A percentile compares a stretch with the other conserved stretches of the same genome.
These are phyloP conservation scores for Microascus cirrosus DNA, from an alignment of 2,329 filamentous ascomycete species.

Conservation along the genomic window DNA sequence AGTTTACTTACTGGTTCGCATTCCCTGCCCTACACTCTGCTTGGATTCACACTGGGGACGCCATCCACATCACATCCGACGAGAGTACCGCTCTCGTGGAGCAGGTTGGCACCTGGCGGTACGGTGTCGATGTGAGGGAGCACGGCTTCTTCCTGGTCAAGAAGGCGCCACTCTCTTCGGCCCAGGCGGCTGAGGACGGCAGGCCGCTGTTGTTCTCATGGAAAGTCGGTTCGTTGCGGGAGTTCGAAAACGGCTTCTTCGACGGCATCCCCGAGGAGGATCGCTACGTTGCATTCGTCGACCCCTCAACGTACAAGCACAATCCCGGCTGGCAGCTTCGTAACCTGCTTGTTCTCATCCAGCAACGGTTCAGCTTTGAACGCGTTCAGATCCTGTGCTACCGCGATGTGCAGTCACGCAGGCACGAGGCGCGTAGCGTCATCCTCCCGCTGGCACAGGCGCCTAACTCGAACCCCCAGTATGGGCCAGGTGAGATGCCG, in stretches of 20 bases:
- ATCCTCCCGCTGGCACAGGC: constrained; percentile 58
- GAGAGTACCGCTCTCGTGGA: constrained; percentile 77
- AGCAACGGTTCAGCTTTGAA: constrained; percentile 66
- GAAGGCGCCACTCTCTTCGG: constrained; percentile 36
- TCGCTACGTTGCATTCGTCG: constrained; percentile 75
- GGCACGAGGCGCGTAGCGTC: constrained; percentile 73
- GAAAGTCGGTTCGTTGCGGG: constrained; percentile 64
- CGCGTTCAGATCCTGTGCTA: constrained; percentile 83
- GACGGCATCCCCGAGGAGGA: constrained; percentile 59
- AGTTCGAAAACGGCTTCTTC: constrained; percentile 85
- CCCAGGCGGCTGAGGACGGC: constrained; percentile 37
- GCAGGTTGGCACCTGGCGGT: constrained; percentile 77
- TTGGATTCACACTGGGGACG: constrained; percentile 56
- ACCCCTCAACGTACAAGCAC: constrained; percentile 80
- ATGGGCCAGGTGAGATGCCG: constrained; percentile 45
- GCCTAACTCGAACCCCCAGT: constrained; percentile 15
- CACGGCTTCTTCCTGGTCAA: constrained; percentile 96
- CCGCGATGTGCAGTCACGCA: constrained; percentile 65
- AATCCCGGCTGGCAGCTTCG: constrained; percentile 89
- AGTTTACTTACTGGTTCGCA: constrained; percentile 96
- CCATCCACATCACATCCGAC: constrained; percentile 44
- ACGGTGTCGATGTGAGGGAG: constrained; percentile 68
- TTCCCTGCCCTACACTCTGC: constrained; percentile 85
- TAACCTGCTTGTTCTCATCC: constrained; percentile 76
- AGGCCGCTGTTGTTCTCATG: constrained; percentile 56